Base-by-base conservation (phyloP, 805 yeast genomes). In the Lipomyces orientalis region DNA sequence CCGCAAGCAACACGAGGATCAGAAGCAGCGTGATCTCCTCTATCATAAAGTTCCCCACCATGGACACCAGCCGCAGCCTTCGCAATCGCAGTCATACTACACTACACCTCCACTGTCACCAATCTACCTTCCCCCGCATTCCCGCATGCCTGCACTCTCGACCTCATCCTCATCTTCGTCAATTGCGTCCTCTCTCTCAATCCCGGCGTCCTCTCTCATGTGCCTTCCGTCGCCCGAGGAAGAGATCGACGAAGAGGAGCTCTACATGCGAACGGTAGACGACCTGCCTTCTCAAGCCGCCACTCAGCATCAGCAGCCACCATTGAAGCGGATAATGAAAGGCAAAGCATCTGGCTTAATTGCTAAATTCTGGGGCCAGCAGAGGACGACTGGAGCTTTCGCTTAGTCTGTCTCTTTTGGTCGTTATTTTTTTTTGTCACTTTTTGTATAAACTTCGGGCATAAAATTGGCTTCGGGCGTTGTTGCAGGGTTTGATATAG, bases 291-390 rank as follows among this genome's bases (percentile, higher is more conserved):
- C 33, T 8, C 55, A 52, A 31, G 14, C 31, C 25, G 37, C 14
- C 39, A 33, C 12, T 14, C 56, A 25, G 56, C 46, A 33, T 33
- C 25, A 33, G 14, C 35, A 29, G 58, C 25, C 22, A 7, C 54
- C 33, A 16, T 62, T 61, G 25, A 68, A 68, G 63, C 46, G 43
- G 29, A 8, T 61, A 54, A 62, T 62, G 16, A 60, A 55, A 33
- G 63, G 64, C 35, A 62, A 57, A 55, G 72, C 72, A 8, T 57
- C 72, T 8, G 72, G 69, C 29, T 43, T 69, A 34, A 68, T 69
- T 60, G 72, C 72, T 14, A 69, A 67, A 65, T 69, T 69, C 22
- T 67, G 65, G 70, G 69, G 71, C 6, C 66, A 54, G n/a, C 71
- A 62, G 55, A 59, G 63, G 14, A 16, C 57, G 7, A 37, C 39